These are phyloP conservation scores for Malus hybrid DNA, from an alignment of 331 rosid genomes.

Conservation along the genomic window DNA sequence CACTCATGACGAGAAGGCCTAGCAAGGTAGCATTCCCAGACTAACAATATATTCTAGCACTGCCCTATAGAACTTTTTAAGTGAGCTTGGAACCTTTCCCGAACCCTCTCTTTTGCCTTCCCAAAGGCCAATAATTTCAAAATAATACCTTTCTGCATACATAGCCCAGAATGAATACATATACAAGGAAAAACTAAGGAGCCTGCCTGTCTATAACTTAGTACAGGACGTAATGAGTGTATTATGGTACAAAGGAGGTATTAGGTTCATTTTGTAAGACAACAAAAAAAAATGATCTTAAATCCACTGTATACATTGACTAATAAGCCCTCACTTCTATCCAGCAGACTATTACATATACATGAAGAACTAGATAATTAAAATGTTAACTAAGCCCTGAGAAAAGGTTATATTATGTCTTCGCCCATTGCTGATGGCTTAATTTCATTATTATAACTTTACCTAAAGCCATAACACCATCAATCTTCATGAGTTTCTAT, in stretches of 20 bases:
- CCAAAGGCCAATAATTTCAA: too few relatives aligned
- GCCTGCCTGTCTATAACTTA: neutral
- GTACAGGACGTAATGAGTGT: neutral
- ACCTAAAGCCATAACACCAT: neutral
- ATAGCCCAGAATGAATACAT: neutral
- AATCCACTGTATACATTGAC: too few relatives aligned
- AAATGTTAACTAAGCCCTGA: neutral
- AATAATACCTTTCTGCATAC: neutral
- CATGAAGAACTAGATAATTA: too few relatives aligned
- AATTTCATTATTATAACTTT: neutral
- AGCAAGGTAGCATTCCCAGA: neutral
- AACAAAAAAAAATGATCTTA: too few relatives aligned
- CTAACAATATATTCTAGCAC: neutral
- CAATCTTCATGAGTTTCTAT: neutral
- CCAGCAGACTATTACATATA: too few relatives aligned
- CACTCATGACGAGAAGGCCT: neutral
- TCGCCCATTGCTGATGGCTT: neutral
- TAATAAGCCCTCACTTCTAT: too few relatives aligned
- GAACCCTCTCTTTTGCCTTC: neutral
- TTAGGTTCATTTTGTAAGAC: neutral
- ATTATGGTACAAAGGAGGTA: neutral
- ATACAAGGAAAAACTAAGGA: neutral
- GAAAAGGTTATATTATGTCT: neutral
- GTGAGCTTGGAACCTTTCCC: too few relatives aligned
- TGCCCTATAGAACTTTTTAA: neutral